Conservation (phyloP, 2,329 filamentous ascomycete species). For the Colletotrichum plurivorum region DNA sequence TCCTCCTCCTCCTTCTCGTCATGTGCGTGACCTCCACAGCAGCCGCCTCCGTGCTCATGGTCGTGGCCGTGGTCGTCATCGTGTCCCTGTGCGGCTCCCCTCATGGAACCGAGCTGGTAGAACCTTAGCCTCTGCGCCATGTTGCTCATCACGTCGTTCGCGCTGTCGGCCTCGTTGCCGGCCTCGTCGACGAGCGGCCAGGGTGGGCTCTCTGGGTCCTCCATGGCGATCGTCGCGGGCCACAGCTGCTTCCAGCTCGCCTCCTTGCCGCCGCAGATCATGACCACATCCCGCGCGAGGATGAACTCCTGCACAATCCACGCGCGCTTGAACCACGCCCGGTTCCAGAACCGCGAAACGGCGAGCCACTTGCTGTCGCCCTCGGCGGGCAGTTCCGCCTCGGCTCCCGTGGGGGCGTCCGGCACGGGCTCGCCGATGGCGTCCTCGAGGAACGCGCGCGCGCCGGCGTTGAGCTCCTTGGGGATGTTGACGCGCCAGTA, state of each 20-base stretch:
- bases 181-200: constrained; percentile 33
- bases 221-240: constrained; percentile 35
- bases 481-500: constrained; percentile 36
- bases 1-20: constrained; percentile 9
- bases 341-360: constrained; percentile 40
- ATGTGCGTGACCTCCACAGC: constrained; percentile 13
- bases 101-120: constrained; percentile 38
- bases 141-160: constrained; percentile 37
- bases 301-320: constrained; percentile 49
- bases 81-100: constrained; percentile 7
- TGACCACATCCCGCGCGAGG: constrained; percentile 41
- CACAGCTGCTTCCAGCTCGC: constrained; percentile 31
- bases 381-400: constrained; percentile 24
- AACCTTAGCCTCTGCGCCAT: constrained; percentile 37
- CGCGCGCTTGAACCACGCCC: constrained; percentile 46
- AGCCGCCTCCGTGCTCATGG: constrained; percentile 22
- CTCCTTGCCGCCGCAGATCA: constrained; percentile 45
- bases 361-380: constrained; percentile 29
- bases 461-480: constrained; percentile 32
- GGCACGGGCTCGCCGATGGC: constrained; percentile 21
- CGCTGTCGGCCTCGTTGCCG: constrained; percentile 31
- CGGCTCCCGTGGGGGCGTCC: constrained; percentile 17
- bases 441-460: constrained; percentile 29
- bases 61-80: constrained; percentile 10
- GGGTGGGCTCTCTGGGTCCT: constrained; percentile 36